A percentile compares a stretch with the other conserved stretches of the same genome.
phyloP scores from a whole-genome alignment of 2,329 filamentous ascomycete genomes.

The Neoscytalidium dimidiatum region DNA sequence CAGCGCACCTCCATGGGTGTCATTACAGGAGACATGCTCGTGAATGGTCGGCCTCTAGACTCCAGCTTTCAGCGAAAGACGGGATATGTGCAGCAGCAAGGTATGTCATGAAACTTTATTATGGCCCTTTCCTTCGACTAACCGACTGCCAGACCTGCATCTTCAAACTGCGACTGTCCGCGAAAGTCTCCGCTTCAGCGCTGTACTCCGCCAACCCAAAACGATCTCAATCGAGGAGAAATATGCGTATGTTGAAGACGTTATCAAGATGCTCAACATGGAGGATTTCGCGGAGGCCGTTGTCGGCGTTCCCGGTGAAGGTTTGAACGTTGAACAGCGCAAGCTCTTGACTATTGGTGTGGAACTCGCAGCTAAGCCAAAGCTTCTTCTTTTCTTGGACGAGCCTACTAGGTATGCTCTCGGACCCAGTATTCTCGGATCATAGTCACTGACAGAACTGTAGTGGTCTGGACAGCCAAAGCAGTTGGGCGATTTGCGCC shows the following conservation, averaged over 20 bases:
- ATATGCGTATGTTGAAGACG: conserved; percentile 62
- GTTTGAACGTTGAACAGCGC: conserved; percentile 67
- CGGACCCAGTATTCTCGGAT: neutral
- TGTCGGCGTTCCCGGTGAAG: conserved; percentile 63
- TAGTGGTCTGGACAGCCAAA: conserved; percentile 32
- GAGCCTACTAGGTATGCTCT: conserved; percentile 43
- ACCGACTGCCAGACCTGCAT: conserved; percentile 29
- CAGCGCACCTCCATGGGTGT: conserved; percentile 67
- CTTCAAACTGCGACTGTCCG: conserved; percentile 40
- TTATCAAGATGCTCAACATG: conserved; percentile 69
- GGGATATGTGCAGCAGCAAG: conserved; percentile 86
- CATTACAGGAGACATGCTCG: conserved; percentile 81
- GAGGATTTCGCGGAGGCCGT: conserved; percentile 66
- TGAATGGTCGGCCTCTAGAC: conserved; percentile 73
- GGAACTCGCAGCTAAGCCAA: conserved; percentile 69
- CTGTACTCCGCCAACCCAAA: conserved; percentile 51
- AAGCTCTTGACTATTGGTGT: conserved; percentile 74
- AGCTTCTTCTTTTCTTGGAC: conserved; percentile 63
- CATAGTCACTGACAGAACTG: neutral
- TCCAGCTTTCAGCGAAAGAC: conserved; percentile 88
- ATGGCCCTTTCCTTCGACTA: conserved; percentile 32
- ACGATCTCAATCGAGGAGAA: conserved; percentile 59
- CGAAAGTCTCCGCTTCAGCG: conserved; percentile 38
- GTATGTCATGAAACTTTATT: conserved; percentile 31
- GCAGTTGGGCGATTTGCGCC: conserved; percentile 63